Conservation (phyloP, 495 filamentous ascomycete species). For the Aspergillus wentii region DNA sequence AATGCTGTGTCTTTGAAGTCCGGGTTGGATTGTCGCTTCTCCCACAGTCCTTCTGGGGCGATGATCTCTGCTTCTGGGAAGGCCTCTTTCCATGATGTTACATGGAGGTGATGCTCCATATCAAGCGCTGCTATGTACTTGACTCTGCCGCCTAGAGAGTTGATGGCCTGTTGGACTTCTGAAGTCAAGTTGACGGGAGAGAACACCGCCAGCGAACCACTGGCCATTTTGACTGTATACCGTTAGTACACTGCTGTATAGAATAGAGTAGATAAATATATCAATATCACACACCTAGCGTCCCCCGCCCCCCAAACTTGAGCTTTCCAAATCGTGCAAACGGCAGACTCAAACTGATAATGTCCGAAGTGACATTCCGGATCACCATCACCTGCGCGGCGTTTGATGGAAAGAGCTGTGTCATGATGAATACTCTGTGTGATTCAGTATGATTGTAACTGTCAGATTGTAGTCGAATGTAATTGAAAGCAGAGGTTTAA, state of each 20-base stretch:
- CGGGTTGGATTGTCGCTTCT: slow-evolving; percentile 68
- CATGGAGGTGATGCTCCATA: slow-evolving; percentile 88
- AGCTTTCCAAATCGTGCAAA: slow-evolving; percentile 77
- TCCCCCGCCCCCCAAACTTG: slow-evolving; percentile 83
- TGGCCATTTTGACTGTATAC: slow-evolving; percentile 63
- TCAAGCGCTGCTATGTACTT: slow-evolving; percentile 83
- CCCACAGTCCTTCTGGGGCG: slow-evolving; percentile 78
- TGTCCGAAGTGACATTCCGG: slow-evolving; percentile 70
- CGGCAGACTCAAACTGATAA: slow-evolving; percentile 78
- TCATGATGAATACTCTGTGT: no score
- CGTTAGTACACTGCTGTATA: background rate
- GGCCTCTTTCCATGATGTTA: slow-evolving; percentile 74
- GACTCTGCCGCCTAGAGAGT: slow-evolving; percentile 64
- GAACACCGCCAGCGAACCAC: slow-evolving; percentile 81
- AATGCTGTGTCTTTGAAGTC: slow-evolving; percentile 67
- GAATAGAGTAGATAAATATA: background rate
- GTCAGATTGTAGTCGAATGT: no score
- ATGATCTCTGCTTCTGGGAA: slow-evolving; percentile 77
- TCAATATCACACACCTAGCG: slow-evolving; percentile 56
- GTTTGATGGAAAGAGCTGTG: slow-evolving; percentile 52
- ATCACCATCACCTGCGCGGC: slow-evolving; percentile 82
- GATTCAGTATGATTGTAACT: no score
- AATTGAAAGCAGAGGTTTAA: no score
- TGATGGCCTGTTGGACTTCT: slow-evolving; percentile 64
- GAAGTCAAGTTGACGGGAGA: slow-evolving; percentile 80